Conservation (phyloP, 2,329 filamentous ascomycete genomes). For the Colletotrichum sp. region DNA sequence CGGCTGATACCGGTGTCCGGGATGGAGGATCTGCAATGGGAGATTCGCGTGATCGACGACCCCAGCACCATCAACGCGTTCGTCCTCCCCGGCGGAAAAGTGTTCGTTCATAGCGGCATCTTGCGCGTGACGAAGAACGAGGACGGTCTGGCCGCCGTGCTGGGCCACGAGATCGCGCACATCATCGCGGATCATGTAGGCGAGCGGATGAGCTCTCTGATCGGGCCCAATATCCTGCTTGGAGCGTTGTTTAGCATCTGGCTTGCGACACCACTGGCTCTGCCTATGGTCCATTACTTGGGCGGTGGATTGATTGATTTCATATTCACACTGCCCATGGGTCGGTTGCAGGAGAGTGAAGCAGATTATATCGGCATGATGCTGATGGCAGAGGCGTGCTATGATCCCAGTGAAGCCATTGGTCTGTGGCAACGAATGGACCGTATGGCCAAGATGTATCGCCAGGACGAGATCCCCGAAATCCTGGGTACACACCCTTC, state of each 20-base stretch:
- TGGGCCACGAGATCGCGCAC: constrained; percentile 83
- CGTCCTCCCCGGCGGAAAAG: constrained; percentile 78
- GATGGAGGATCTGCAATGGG: constrained; percentile 66
- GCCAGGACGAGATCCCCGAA: constrained; percentile 63
- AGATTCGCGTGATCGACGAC: constrained; percentile 77
- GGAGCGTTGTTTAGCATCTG: constrained; percentile 55
- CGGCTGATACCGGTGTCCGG: constrained; percentile 72
- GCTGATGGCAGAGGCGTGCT: constrained; percentile 85
- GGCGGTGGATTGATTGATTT: constrained; percentile 61
- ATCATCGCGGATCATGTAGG: constrained; percentile 72
- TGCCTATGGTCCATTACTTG: constrained; percentile 43
- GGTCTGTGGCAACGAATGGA: constrained; percentile 74
- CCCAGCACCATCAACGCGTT: constrained; percentile 71
- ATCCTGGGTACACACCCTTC: constrained; percentile 80
- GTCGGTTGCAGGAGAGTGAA: constrained; percentile 75
- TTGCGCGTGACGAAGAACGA: constrained; percentile 70
- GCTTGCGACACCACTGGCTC: constrained; percentile 45
- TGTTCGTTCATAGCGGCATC: constrained; percentile 80
- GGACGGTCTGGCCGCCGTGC: constrained; percentile 73
- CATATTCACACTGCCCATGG: constrained; percentile 71
- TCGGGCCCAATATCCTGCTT: constrained; percentile 57
- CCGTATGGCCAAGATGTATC: constrained; percentile 38
- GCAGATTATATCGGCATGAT: constrained; percentile 82
- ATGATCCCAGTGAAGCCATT: constrained; percentile 71
- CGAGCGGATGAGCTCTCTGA: constrained; percentile 63